phyloP scores from a whole-genome alignment of 2,329 filamentous ascomycete species.

The Diaporthe citrichinensis region DNA sequence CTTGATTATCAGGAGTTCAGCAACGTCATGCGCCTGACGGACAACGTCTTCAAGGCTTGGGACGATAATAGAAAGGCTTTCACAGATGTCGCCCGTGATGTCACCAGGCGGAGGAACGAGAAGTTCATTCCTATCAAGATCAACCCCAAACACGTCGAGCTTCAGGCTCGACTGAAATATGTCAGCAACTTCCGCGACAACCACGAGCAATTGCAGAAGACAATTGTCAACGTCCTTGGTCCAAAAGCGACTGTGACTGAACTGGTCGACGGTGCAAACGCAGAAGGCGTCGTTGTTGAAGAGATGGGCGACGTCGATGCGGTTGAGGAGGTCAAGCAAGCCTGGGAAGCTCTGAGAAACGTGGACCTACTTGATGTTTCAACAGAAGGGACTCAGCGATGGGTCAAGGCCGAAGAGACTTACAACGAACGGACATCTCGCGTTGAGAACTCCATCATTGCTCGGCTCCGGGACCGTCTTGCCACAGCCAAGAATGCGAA shows the following conservation, averaged over 20 bases:
- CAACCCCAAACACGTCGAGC: conserved; percentile 85
- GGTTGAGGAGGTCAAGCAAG: conserved; percentile 94
- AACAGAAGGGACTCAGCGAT: conserved; percentile 88
- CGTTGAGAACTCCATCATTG: conserved; percentile 99
- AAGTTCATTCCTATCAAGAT: conserved; percentile 99
- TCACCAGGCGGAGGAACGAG: conserved; percentile 92
- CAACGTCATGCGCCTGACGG: conserved; percentile 84
- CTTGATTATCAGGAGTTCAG: conserved; percentile 93
- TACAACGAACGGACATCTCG: conserved; percentile 98
- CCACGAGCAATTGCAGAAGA: conserved; percentile 96
- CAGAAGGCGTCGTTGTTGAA: conserved; percentile 79
- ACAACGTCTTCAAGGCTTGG: conserved; percentile 91
- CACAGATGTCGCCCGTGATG: conserved; percentile 95
- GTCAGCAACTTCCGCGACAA: conserved; percentile 96
- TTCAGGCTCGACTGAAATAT: conserved; percentile 92
- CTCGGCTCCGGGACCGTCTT: conserved; percentile 89
- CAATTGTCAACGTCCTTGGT: conserved; percentile 96
- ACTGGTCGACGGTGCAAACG: conserved; percentile 69
- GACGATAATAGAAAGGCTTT: conserved; percentile 98
- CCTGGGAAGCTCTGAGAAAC: conserved; percentile 93
- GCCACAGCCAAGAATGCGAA: conserved; percentile 97
- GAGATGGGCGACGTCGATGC: conserved; percentile 98
- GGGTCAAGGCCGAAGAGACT: conserved; percentile 93
- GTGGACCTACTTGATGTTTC: conserved; percentile 96
- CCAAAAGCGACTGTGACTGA: conserved; percentile 74